Evolutionary conservation across 768 basidiomycete species (phyloP).

Genomic region (Podaxis pistillaris): DNA sequence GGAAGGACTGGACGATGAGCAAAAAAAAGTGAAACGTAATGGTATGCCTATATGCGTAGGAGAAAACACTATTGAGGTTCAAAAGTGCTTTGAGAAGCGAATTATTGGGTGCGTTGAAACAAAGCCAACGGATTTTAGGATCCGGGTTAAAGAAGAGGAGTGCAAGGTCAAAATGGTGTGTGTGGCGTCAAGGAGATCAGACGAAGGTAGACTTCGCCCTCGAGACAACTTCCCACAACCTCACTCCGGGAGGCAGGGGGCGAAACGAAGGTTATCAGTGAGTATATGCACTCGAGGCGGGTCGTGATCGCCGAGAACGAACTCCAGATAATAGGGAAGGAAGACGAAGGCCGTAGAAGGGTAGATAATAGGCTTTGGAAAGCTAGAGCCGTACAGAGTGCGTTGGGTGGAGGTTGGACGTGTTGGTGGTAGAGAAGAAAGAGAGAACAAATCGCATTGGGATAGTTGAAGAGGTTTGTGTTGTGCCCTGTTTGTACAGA

Average conservation of each 20-base stretch:
- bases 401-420: conserved; percentile 2
- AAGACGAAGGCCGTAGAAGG: background rate
- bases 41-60: conserved; percentile 9
- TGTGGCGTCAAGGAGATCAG: conserved; percentile 10
- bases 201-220: background rate
- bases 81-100: conserved; percentile 8
- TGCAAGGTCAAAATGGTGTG: background rate
- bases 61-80: background rate
- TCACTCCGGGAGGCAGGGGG: background rate
- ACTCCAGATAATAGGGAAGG: background rate
- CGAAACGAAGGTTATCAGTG: background rate
- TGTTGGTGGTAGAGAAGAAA: conserved; percentile 15
- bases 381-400: conserved; percentile 6
- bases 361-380: conserved; percentile 11
- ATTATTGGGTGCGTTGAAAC: background rate
- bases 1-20: background rate
- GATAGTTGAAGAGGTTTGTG: conserved; percentile 1
- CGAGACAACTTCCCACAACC: conserved; percentile 1
- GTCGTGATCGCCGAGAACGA: background rate
- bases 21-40: conserved; percentile 2
- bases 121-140: conserved; percentile 3
- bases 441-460: background rate
- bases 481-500: conserved; percentile 10
- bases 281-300: conserved; percentile 10
- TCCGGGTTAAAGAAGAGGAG: background rate